Evolutionary conservation across 805 yeast species (phyloP), one percentile per base, ranked within the genome.

Genomic region (Yarrowia sp.): DNA sequence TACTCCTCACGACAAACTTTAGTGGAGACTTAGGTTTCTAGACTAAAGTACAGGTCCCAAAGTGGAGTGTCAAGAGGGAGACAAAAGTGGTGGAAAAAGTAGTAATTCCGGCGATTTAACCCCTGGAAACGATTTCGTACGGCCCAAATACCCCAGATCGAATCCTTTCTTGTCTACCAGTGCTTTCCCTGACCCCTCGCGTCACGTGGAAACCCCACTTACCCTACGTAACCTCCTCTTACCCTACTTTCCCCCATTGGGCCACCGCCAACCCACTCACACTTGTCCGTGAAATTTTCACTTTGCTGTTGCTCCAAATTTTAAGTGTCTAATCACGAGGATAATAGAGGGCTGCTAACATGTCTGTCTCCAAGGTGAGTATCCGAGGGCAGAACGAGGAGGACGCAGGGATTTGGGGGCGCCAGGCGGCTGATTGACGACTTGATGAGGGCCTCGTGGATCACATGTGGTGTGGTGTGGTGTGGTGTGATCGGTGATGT

Each of bases 361-460:
- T 72, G 74, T 72, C 74, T 56, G 72, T 71, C 63, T 71, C 74
- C 68, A 71, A 72, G 71, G 73, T 71, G 63, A 43, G 72, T 61
- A 44, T 24, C 4, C 10, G 15, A 39, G 20, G 30, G 9, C 20
- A 17, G 7, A n/a, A 30, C 13, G 42, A 61, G n/a, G 43, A 15
- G 49, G 34, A n/a, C 30, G 24, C 14, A n/a, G 17, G n/a, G 30
- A 17, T n/a, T 2, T 24, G n/a, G 15, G 40, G 17, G 39, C 8
- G 20, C 19, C 20, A 39, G n/a, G n/a, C 4, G 9, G 30, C 30
- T 24, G 30, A 24, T 24, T 24, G 30, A 24, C 30, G 30, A 7
- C 7, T 7, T 5, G 30, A 24, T 7, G 30, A 24, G 30, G 30
- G 30, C 30, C 6, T 24, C 30, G 30, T 24, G 30, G 30, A 24